These are phyloP conservation scores for Cadophora malorum DNA, from an alignment of 2,329 filamentous ascomycete genomes.

Conservation along the genomic window DNA sequence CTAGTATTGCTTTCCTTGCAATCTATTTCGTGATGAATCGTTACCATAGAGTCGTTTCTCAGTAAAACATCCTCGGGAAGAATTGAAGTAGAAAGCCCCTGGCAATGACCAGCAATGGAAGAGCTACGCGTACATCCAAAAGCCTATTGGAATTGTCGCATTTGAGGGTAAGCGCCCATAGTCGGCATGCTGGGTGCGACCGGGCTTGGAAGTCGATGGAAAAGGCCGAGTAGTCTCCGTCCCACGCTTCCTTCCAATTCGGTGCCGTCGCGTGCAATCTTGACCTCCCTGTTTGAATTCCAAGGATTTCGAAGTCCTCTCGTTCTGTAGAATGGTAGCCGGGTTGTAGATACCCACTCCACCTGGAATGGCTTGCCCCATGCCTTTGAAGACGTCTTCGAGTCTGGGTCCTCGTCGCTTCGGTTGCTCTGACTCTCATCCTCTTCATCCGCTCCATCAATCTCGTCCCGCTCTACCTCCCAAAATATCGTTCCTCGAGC, in stretches of 20 bases:
- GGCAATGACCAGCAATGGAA: constrained; percentile 31
- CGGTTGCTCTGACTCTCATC: constrained; percentile 48
- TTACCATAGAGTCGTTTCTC: constrained; percentile 14
- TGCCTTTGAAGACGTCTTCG: constrained; percentile 51
- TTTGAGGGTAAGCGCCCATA: constrained; percentile 36
- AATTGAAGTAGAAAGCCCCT: not conserved
- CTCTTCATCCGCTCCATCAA: constrained; percentile 53
- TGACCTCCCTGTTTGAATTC: constrained; percentile 95
- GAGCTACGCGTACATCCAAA: constrained; percentile 2
- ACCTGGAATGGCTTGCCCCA: constrained; percentile 93
- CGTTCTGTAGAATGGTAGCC: constrained; percentile 87
- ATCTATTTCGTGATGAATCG: constrained; percentile 17
- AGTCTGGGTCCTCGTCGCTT: constrained; percentile 49
- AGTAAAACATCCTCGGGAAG: not conserved
- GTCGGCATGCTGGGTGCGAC: constrained; percentile 34
- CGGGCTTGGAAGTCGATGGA: constrained; percentile 60
- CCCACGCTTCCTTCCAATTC: constrained; percentile 88
- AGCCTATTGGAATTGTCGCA: constrained; percentile 29
- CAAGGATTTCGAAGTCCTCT: constrained; percentile 88
- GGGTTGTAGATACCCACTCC: constrained; percentile 85
- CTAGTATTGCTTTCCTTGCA: not conserved
- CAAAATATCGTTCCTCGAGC: constrained; percentile 96
- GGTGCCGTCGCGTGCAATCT: constrained; percentile 93
- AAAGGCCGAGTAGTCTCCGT: constrained; percentile 77
- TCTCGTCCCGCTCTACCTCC: constrained; percentile 72